Percentiles rank a stretch among this genome's conserved stretches.
phyloP scores from a whole-genome alignment of 345 rosid species.

The Euphorbia pulcherrima region DNA sequence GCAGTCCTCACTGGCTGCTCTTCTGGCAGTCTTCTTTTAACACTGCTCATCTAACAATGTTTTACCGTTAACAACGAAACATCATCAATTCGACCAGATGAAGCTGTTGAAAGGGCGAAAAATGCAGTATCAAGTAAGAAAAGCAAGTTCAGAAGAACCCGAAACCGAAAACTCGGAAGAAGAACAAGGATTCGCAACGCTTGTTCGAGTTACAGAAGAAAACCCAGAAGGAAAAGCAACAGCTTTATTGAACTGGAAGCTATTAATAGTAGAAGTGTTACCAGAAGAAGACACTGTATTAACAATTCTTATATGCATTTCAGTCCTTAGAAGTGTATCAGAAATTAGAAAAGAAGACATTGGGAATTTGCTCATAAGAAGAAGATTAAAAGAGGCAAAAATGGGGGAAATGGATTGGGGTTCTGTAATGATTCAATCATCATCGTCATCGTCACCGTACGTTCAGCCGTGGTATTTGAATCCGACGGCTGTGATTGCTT shows the following conservation, averaged over 20 bases:
- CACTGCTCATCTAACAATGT: no score
- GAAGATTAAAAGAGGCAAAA: slow-evolving; percentile 62
- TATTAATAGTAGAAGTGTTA: slow-evolving; percentile 47
- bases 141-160: not conserved
- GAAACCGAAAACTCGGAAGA: slow-evolving; percentile 22
- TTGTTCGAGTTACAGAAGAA: slow-evolving; percentile 56
- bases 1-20: no score
- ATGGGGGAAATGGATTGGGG: slow-evolving; percentile 78
- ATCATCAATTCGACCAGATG: slow-evolving; percentile 40
- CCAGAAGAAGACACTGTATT: slow-evolving; percentile 82
- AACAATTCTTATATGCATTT: slow-evolving; percentile 54
- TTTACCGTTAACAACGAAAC: no score
- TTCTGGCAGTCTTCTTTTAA: no score
- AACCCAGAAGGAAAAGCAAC: slow-evolving; percentile 64
- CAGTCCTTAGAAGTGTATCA: slow-evolving; percentile 62
- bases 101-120: slow-evolving; percentile 56
- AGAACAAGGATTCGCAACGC: slow-evolving; percentile 48
- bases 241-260: slow-evolving; percentile 80
- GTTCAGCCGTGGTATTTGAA: slow-evolving; percentile 75
- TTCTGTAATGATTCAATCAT: slow-evolving; percentile 49
- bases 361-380: slow-evolving; percentile 57
- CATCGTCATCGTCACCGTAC: slow-evolving; percentile 35
- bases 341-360: slow-evolving; percentile 62
- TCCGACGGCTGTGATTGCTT: slow-evolving; percentile 41
- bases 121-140: slow-evolving; percentile 50